A percentile compares a stretch with the other conserved stretches of the same genome.
Conservation (phyloP, 805 yeast genomes). For the Deakozyma indianensis region DNA sequence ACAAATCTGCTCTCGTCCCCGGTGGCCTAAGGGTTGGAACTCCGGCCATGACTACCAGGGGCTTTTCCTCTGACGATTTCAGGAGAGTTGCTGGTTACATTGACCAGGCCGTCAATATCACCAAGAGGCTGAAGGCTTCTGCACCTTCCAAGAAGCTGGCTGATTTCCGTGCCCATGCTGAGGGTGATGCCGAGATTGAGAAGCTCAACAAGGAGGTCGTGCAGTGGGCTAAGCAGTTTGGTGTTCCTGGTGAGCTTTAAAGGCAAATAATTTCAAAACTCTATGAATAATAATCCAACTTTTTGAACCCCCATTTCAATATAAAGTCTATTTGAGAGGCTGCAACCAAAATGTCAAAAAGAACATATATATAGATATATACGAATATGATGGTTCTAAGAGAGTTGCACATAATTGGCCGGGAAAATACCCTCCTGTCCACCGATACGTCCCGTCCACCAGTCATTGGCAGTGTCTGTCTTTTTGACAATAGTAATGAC, state of each 20-base stretch:
- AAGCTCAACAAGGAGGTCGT: slow-evolving; percentile 51
- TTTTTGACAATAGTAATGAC: slow-evolving; percentile 75
- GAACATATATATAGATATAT: not conserved
- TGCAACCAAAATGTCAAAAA: not conserved
- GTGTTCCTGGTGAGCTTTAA: slow-evolving; percentile 70
- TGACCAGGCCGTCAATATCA: slow-evolving; percentile 60
- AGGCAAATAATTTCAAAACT: not conserved
- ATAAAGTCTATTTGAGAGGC: too few relatives aligned
- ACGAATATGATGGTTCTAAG: slow-evolving; percentile 25
- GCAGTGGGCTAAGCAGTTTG: slow-evolving; percentile 59
- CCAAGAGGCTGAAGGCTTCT: slow-evolving; percentile 54
- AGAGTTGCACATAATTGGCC: slow-evolving; percentile 85
- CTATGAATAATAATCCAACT: too few relatives aligned
- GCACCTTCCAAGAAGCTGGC: slow-evolving; percentile 46
- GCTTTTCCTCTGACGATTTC: slow-evolving; percentile 68
- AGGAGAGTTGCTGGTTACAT: slow-evolving; percentile 67
- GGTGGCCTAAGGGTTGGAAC: slow-evolving; percentile 95
- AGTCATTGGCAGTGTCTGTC: slow-evolving; percentile 80
- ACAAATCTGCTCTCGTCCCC: slow-evolving; percentile 88
- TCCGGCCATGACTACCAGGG: slow-evolving; percentile 98
- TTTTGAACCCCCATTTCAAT: too few relatives aligned
- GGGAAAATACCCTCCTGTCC: slow-evolving; percentile 90
- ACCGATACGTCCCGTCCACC: slow-evolving; percentile 95
- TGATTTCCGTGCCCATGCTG: slow-evolving; percentile 59
- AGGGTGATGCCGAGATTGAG: slow-evolving; percentile 44